Percentiles rank a stretch among this genome's conserved stretches.
Evolutionary conservation across 495 filamentous ascomycete genomes (phyloP).

Genomic region (Mytilinidion resinicola): DNA sequence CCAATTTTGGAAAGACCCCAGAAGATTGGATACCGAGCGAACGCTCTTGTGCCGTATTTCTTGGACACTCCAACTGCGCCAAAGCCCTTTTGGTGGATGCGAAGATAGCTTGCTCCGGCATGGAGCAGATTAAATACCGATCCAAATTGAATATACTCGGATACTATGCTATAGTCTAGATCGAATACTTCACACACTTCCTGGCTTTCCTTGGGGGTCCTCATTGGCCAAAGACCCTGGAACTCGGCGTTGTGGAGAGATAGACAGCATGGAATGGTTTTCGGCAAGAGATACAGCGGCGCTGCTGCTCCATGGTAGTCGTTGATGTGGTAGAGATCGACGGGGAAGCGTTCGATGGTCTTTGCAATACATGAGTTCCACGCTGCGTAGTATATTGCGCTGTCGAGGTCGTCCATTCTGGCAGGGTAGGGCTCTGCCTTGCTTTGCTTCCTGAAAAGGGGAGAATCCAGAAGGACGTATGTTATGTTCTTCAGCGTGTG

Average conservation of each 20-base stretch:
- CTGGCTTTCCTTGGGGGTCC: slow-evolving; percentile 56
- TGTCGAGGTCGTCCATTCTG: slow-evolving; percentile 69
- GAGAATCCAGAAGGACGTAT: slow-evolving; percentile 64
- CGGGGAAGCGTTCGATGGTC: slow-evolving; percentile 52
- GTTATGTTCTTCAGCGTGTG: slow-evolving; percentile 63
- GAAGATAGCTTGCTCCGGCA: slow-evolving; percentile 66
- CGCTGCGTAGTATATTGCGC: slow-evolving; percentile 65
- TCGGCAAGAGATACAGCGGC: slow-evolving; percentile 62
- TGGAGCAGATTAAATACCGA: slow-evolving; percentile 69
- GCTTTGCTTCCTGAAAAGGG: slow-evolving; percentile 64
- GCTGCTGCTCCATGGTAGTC: slow-evolving; percentile 73
- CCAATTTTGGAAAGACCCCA: slow-evolving; percentile 68
- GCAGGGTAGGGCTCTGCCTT: slow-evolving; percentile 62
- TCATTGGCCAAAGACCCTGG: slow-evolving; percentile 69
- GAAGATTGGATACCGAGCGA: slow-evolving; percentile 70
- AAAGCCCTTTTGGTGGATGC: slow-evolving; percentile 67
- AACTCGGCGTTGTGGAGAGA: slow-evolving; percentile 66
- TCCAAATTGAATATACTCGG: slow-evolving; percentile 61
- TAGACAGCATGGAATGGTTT: slow-evolving; percentile 56
- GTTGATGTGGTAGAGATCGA: slow-evolving; percentile 75
- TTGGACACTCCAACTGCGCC: slow-evolving; percentile 69
- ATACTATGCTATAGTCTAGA: slow-evolving; percentile 44
- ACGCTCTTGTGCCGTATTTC: slow-evolving; percentile 70
- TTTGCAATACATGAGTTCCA: slow-evolving; percentile 70
- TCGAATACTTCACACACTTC: slow-evolving; percentile 72